Evolutionary conservation across 1,284 basidiomycete genomes (phyloP), one percentile per base, ranked within the genome.

Genomic region (Spongiforma sp.): DNA sequence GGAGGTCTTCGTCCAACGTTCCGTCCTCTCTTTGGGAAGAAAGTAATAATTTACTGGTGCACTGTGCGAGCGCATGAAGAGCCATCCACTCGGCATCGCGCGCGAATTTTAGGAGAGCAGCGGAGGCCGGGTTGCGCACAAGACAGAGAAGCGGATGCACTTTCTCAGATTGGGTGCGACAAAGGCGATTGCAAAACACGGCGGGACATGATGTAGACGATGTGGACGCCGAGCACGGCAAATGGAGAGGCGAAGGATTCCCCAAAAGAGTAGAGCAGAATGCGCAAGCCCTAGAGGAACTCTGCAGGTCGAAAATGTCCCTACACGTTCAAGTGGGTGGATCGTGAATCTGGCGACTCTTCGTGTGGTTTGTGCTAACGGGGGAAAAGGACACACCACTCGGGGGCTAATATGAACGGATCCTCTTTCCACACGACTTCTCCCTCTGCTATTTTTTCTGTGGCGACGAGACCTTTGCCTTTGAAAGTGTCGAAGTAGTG

Each of bases 391-490:
- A 72, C 84, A 64, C 73, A 90, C 90, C 88, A 90, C 78, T 91
- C 89, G 19, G 91, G 87, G 26, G 89, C 88, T 24, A 91, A 76
- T 55, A 89, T 75, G 71, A 89, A 92, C 0, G 89, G 89, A 71
- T 91, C 89, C 74, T 96, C 94, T 65, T 89, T 90, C 91, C 94
- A 96, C 8, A 96, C 73, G 12, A 87, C 80, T 67, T 95, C 92
- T 1, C 91, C 93, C 69, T 88, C 83, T 15, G 79, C 77, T 63
- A 96, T 89, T 56, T 83, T 80, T 60, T 87, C 84, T 32, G 79
- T 86, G 2, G 93, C 92, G 1, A 96, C 85, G 34, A 96, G 80
- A 0, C 95, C 95, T 71, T 96, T 96, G 12, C 94, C 94, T 72
- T 91, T 94, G 65, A 83, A 79, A 60, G 83, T 81, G 58, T 88